Evolutionary conservation across 768 basidiomycete species (phyloP).

Genomic region (Amanita molliuscula): DNA sequence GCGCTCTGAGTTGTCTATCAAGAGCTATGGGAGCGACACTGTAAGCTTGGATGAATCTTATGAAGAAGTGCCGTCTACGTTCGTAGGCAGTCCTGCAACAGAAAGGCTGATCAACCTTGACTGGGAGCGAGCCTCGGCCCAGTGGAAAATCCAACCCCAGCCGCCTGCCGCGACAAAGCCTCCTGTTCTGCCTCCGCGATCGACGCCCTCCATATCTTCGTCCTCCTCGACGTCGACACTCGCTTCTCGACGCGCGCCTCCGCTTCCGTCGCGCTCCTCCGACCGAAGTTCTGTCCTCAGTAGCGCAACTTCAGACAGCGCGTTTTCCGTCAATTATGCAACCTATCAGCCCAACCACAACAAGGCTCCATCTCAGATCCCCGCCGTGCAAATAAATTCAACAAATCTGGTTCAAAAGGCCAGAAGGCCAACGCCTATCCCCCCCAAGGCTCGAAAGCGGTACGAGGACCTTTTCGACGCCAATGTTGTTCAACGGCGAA

Average conservation of each 20-base stretch:
- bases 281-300: conserved; percentile 59
- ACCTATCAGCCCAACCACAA: conserved; percentile 6
- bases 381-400: conserved; percentile 6
- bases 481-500: conserved; percentile 43
- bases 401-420: conserved; percentile 15
- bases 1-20: conserved; percentile 19
- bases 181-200: conserved; percentile 20
- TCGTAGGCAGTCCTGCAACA: conserved; percentile 41
- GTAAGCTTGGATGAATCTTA: conserved; percentile 62
- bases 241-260: conserved; percentile 31
- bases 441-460: conserved; percentile 48
- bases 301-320: conserved; percentile 27
- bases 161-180: too few relatives aligned
- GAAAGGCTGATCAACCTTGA: conserved; percentile 33
- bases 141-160: conserved; percentile 20
- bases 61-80: conserved; percentile 52
- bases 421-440: conserved; percentile 56
- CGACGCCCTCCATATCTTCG: conserved; percentile 22
- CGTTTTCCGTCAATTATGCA: conserved; percentile 16
- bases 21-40: conserved; percentile 25
- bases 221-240: conserved; percentile 24
- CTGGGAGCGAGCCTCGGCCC: conserved; percentile 37
- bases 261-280: conserved; percentile 38
- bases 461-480: conserved; percentile 59
- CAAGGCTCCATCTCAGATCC: neutral